Conservation (phyloP, 768 basidiomycete species). For the Leccinellum luteum region DNA sequence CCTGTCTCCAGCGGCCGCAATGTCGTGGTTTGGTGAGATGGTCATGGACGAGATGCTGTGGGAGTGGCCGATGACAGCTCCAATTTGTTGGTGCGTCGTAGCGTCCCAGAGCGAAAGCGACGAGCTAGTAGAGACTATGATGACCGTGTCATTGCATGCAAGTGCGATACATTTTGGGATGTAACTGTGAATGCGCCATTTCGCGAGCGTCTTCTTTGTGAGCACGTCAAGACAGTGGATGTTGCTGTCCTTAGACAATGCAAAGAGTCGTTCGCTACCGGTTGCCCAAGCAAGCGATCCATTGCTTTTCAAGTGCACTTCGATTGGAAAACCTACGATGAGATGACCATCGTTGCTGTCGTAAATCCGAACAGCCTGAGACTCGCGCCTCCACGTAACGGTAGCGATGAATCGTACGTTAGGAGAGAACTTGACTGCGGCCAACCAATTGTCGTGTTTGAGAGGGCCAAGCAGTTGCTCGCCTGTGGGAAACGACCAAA, state of each 20-base stretch:
- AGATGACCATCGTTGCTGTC: neutral
- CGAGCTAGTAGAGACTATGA: neutral
- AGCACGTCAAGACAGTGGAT: neutral
- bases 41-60: neutral
- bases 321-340: neutral
- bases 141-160: neutral
- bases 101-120: neutral
- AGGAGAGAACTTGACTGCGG: neutral
- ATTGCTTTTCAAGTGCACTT: neutral
- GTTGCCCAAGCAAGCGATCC: neutral
- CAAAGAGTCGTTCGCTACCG: neutral
- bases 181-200: neutral
- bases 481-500: neutral
- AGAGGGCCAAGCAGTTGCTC: neutral
- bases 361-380: neutral
- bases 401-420: neutral
- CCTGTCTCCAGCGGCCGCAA: neutral
- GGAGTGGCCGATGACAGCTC: neutral
- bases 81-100: neutral
- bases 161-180: neutral
- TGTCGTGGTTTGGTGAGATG: neutral
- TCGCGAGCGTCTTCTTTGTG: neutral
- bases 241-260: neutral
- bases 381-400: neutral
- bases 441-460: neutral